phyloP scores from a whole-genome alignment of 2,329 filamentous ascomycete species.

The Trichoderma polysporum region DNA sequence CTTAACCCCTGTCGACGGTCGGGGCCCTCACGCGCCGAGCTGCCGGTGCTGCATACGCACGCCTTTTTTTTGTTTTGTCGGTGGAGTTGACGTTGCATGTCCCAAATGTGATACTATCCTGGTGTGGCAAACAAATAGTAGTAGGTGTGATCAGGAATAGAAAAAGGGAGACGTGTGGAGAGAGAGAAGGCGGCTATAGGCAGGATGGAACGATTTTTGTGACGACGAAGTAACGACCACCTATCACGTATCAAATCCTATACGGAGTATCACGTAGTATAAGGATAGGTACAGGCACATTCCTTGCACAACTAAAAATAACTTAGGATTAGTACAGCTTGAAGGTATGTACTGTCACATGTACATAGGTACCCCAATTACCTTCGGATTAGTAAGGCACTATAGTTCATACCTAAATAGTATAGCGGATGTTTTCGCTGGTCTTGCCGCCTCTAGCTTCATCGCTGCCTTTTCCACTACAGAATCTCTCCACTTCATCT shows the following conservation, averaged over 20 bases:
- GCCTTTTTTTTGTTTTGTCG: neutral
- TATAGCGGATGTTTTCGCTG: neutral
- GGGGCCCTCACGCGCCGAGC: neutral
- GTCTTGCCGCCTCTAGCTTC: constrained; percentile 1
- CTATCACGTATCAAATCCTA: too few relatives aligned
- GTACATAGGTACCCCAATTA: too few relatives aligned
- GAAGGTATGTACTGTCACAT: too few relatives aligned
- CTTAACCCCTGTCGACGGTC: neutral
- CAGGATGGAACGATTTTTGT: neutral
- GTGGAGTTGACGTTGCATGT: neutral
- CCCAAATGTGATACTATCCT: neutral
- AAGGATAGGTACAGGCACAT: too few relatives aligned
- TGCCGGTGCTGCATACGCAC: neutral
- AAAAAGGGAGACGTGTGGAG: neutral
- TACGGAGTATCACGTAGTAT: too few relatives aligned
- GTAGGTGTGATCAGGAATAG: too few relatives aligned
- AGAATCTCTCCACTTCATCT: constrained; percentile 13
- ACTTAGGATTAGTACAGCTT: too few relatives aligned
- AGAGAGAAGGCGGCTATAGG: neutral
- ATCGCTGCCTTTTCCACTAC: neutral
- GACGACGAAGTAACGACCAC: too few relatives aligned
- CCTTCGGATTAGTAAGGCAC: too few relatives aligned
- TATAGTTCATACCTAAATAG: neutral
- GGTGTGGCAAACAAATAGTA: too few relatives aligned
- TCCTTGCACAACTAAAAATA: too few relatives aligned